These are phyloP conservation scores for Neonectria hederae DNA, from an alignment of 2,329 filamentous ascomycete genomes.

Conservation along the genomic window DNA sequence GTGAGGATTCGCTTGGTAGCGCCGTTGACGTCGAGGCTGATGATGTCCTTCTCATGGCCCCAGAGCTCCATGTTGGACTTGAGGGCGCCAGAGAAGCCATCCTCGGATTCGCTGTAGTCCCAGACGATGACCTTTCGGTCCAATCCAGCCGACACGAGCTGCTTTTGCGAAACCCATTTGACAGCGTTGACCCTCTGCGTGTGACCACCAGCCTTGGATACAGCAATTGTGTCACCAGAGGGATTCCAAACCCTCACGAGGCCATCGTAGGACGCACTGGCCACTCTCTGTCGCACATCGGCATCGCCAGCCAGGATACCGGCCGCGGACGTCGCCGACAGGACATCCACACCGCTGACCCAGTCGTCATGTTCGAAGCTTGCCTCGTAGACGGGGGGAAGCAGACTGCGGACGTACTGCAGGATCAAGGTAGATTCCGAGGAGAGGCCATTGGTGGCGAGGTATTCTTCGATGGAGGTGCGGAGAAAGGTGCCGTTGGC, in stretches of 20 bases:
- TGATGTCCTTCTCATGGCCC: slow-evolving; percentile 80
- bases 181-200: slow-evolving; percentile 81
- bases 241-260: slow-evolving; percentile 89
- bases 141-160: slow-evolving; percentile 83
- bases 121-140: slow-evolving; percentile 89
- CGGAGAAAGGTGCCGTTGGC: slow-evolving; percentile 93
- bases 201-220: slow-evolving; percentile 79
- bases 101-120: slow-evolving; percentile 79
- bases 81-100: slow-evolving; percentile 68
- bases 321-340: slow-evolving; percentile 73
- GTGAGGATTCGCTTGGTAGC: slow-evolving; percentile 82
- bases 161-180: slow-evolving; percentile 80
- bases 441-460: slow-evolving; percentile 85
- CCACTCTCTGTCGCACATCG: slow-evolving; percentile 63
- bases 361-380: slow-evolving; percentile 98
- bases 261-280: slow-evolving; percentile 96
- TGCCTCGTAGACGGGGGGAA: slow-evolving; percentile 88
- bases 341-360: slow-evolving; percentile 87
- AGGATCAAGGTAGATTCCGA: slow-evolving; percentile 87
- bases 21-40: slow-evolving; percentile 78
- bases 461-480: slow-evolving; percentile 89
- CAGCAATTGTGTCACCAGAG: slow-evolving; percentile 84
- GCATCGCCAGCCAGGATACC: slow-evolving; percentile 55
- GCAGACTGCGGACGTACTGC: slow-evolving; percentile 91
- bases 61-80: slow-evolving; percentile 83